Evolutionary conservation across 306 rosid species (phyloP).

Genomic region (Vigna hirtella): DNA sequence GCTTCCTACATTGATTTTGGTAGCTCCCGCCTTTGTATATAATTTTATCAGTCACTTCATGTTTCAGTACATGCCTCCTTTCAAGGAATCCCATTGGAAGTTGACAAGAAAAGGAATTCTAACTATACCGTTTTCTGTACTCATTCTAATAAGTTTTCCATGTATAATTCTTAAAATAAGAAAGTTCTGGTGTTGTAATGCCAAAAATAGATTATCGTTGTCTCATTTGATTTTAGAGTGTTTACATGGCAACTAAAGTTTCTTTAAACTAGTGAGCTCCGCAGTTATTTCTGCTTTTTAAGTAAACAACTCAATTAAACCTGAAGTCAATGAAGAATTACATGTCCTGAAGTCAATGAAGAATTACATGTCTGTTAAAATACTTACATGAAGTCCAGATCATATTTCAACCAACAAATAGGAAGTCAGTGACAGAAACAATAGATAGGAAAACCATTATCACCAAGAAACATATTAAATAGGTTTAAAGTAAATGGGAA

Average conservation of each 20-base stretch:
- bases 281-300: background rate
- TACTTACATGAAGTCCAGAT: conserved; percentile 15
- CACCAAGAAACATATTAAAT: conserved; percentile 22
- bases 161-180: background rate
- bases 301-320: conserved; percentile 21
- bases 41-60: too few relatives aligned
- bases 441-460: conserved; percentile 14
- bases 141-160: conserved; percentile 17
- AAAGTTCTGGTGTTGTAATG: background rate
- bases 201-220: background rate
- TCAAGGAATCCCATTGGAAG: too few relatives aligned
- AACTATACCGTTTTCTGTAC: conserved; percentile 4
- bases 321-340: background rate
- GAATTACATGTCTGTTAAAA: conserved; percentile 11
- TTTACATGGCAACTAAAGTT: background rate
- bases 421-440: background rate
- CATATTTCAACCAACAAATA: conserved; percentile 8
- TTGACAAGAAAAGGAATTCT: too few relatives aligned
- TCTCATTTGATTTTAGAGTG: conserved; percentile 11
- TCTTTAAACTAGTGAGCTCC: conserved; percentile 25
- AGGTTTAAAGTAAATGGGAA: conserved; percentile 28
- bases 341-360: background rate
- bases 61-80: too few relatives aligned
- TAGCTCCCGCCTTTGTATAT: too few relatives aligned
- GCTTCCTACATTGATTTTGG: too few relatives aligned